Percentiles rank a stretch among this genome's conserved stretches.
These are phyloP conservation scores for Clavispora asparagi DNA, from an alignment of 805 yeast genomes.

Conservation along the genomic window DNA sequence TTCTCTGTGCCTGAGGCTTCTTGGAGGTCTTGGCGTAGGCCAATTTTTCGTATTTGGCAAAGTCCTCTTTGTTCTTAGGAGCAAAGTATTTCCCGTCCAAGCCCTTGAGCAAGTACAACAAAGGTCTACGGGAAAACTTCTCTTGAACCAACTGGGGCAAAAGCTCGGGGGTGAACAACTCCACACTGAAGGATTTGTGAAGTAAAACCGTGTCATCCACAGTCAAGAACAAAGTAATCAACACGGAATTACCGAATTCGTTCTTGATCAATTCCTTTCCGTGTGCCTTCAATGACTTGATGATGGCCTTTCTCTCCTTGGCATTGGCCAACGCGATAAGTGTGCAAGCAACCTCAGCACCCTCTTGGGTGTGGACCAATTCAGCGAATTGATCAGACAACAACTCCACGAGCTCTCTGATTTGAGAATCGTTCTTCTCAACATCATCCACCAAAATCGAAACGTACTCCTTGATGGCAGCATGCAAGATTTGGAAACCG, in stretches of 20 bases:
- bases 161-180: slow-evolving; percentile 42
- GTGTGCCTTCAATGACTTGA: slow-evolving; percentile 71
- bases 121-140: slow-evolving; percentile 85
- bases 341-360: slow-evolving; percentile 83
- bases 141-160: slow-evolving; percentile 56
- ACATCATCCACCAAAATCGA: slow-evolving; percentile 57
- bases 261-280: slow-evolving; percentile 72
- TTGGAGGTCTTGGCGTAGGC: slow-evolving; percentile 65
- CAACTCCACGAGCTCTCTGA: slow-evolving; percentile 76
- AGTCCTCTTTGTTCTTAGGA: slow-evolving; percentile 57
- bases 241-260: slow-evolving; percentile 80
- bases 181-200: slow-evolving; percentile 64
- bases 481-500: slow-evolving; percentile 93
- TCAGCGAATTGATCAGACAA: slow-evolving; percentile 88
- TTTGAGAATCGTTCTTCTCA: slow-evolving; percentile 47
- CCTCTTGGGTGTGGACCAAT: slow-evolving; percentile 92
- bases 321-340: slow-evolving; percentile 80
- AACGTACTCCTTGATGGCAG: slow-evolving; percentile 88
- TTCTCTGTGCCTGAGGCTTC: slow-evolving; percentile 75
- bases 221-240: slow-evolving; percentile 72
- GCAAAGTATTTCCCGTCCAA: slow-evolving; percentile 78
- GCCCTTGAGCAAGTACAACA: slow-evolving; percentile 74
- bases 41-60: slow-evolving; percentile 55
- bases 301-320: slow-evolving; percentile 80
- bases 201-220: slow-evolving; percentile 91